Evolutionary conservation across 768 basidiomycete genomes (phyloP).

Genomic region (Rhodosporidiobolus odoratus): DNA sequence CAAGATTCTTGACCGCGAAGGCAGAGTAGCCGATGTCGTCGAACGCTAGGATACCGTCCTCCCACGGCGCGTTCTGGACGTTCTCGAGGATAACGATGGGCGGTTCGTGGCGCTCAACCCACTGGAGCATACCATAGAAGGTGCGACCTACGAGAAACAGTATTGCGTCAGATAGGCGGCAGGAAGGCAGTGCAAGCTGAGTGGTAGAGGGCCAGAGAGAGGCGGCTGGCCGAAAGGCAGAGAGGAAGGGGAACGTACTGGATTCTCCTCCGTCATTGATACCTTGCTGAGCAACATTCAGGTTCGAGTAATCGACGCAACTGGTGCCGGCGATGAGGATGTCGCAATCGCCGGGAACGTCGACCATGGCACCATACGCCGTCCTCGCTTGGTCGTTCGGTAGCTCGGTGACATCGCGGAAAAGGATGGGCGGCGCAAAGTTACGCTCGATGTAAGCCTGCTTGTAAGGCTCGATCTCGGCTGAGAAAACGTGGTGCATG

Average conservation of each 20-base stretch:
- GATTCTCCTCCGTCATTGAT: slow-evolving; percentile 88
- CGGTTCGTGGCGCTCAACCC: slow-evolving; percentile 79
- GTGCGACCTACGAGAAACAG: slow-evolving; percentile 56
- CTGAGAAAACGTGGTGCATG: slow-evolving; percentile 57
- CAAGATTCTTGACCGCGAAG: slow-evolving; percentile 57
- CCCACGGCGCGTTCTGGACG: slow-evolving; percentile 87
- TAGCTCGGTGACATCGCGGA: slow-evolving; percentile 89
- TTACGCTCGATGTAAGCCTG: slow-evolving; percentile 95
- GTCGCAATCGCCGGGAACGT: slow-evolving; percentile 85
- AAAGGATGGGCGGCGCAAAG: slow-evolving; percentile 83
- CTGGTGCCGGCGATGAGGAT: slow-evolving; percentile 89
- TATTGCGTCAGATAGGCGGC: too few relatives aligned
- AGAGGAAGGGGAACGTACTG: slow-evolving; percentile 43
- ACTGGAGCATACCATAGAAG: slow-evolving; percentile 89
- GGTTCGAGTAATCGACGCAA: slow-evolving; percentile 93
- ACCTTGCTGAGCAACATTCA: slow-evolving; percentile 86
- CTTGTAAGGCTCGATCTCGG: slow-evolving; percentile 66
- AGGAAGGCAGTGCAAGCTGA: neutral
- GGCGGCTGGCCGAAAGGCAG: too few relatives aligned
- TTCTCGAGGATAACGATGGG: slow-evolving; percentile 92
- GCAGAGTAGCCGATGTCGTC: slow-evolving; percentile 71
- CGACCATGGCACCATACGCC: slow-evolving; percentile 77
- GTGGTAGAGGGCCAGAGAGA: too few relatives aligned
- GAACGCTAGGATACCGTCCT: slow-evolving; percentile 67
- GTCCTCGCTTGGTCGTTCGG: slow-evolving; percentile 61